A percentile compares a stretch with the other conserved stretches of the same genome.
These are phyloP conservation scores for Sporothrix euskadiensis DNA, from an alignment of 2,329 filamentous ascomycete species.

Conservation along the genomic window DNA sequence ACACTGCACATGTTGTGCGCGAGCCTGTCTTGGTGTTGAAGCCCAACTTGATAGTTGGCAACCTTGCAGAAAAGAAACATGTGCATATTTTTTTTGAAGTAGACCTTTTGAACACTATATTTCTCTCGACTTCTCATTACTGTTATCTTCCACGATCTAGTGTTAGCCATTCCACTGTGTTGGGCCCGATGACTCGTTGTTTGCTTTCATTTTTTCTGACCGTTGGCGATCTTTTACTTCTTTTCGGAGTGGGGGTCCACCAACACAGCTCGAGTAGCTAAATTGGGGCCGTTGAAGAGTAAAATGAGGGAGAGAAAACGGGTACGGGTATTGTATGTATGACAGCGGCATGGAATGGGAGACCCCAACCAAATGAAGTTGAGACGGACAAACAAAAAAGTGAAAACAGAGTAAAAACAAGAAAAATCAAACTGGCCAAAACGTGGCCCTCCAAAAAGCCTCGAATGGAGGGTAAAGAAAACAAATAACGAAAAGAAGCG, in stretches of 20 bases:
- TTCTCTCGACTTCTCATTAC: not conserved
- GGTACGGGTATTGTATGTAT: not conserved
- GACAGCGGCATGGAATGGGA: not conserved
- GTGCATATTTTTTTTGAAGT: not conserved
- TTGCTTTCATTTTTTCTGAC: constrained; percentile 1
- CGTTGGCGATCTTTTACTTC: not conserved
- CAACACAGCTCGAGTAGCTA: not conserved
- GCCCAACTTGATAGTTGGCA: not conserved
- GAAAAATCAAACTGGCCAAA: not conserved
- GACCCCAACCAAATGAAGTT: constrained; percentile 4
- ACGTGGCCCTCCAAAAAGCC: not conserved
- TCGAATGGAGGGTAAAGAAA: not conserved
- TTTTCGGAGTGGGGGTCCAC: not conserved
- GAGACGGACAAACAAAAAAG: not conserved
- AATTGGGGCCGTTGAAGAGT: not conserved
- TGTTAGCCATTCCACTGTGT: not conserved
- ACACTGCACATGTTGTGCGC: not conserved
- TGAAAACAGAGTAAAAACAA: not conserved
- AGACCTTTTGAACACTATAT: not conserved
- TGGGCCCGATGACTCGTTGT: not conserved
- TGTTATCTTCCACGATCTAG: not conserved
- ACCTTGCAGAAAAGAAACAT: not conserved
- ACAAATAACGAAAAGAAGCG: not conserved
- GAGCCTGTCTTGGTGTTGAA: not conserved
- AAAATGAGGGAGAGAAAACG: not conserved